Base-by-base conservation (phyloP, 495 filamentous ascomycete genomes). In the Penicillium coprophilum region DNA sequence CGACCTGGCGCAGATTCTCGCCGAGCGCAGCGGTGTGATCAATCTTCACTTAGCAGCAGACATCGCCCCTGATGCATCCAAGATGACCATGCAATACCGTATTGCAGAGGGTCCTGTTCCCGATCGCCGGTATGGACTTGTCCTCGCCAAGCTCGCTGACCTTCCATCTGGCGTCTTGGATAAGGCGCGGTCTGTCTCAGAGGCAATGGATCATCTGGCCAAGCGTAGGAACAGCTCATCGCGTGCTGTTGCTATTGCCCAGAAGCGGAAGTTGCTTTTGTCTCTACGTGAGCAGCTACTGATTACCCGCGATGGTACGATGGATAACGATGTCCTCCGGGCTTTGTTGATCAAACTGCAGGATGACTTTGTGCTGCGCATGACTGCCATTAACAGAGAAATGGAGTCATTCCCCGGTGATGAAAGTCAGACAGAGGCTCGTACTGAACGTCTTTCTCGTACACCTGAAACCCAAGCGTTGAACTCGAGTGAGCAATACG, bases 61-160 rank as follows among this genome's bases (percentile, higher is more conserved):
- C 46, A 82, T 85, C 40, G 71, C 75, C 6, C 50, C 64, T 3
- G 64, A 71, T 28, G 60, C 74, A 9, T 74, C 72, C 10, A 78
- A 77, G 54, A 89, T 96, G 77, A 92, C 79, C 0, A 94, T 97
- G 88, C 80, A 92, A 1, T 96, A 97, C 70, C 89, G 84, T 46
- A 81, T 96, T 51, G 73, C 80, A 20, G 77, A 85, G 30, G 93
- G 92, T 0, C 80, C 78, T 4, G 83, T 90, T 7, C 71, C 85
- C 55, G 85, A 88, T 56, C 77, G 87, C 55, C 83, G 91, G 59
- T 97, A 97, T 65, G 83, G 83, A 3, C 76, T 97, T 6, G 78
- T 85, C 6, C 81, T 97, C 4, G 91, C 94, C 0, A 80, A 83
- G 53, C 80, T 91, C 12, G 82, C 94, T 23, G 83, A 87, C 28